These are phyloP conservation scores for Teratosphaeria destructans DNA, from an alignment of 2,329 filamentous ascomycete species.

Conservation along the genomic window DNA sequence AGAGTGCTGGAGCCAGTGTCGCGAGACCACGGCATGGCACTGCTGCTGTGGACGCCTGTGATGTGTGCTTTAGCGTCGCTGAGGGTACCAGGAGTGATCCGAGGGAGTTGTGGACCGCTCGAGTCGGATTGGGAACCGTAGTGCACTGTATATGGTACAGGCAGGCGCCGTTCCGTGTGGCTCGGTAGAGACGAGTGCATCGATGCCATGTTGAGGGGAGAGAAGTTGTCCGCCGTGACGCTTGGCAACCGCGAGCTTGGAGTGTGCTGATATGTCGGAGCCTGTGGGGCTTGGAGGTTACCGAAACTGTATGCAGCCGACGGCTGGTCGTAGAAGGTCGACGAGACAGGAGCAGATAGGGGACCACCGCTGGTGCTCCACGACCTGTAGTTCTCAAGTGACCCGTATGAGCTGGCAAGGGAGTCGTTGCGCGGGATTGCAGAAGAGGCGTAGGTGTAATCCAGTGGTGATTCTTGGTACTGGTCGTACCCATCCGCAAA, in stretches of 20 bases:
- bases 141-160: conserved; percentile 17
- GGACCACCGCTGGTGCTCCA: conserved; percentile 16
- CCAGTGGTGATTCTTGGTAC: conserved; percentile 20
- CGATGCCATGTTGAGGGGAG: conserved; percentile 25
- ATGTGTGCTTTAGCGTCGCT: conserved; percentile 13
- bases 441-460: conserved; percentile 18
- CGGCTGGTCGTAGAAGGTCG: conserved; percentile 12
- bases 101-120: not conserved
- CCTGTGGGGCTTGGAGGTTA: conserved; percentile 13
- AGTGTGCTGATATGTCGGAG: conserved; percentile 9
- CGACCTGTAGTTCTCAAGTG: conserved; percentile 17
- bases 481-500: conserved; percentile 18
- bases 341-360: conserved; percentile 15
- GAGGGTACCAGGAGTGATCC: not conserved
- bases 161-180: conserved; percentile 23
- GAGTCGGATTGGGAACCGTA: conserved; percentile 1
- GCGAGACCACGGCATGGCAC: conserved; percentile 20
- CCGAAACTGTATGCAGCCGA: conserved; percentile 19
- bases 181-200: conserved; percentile 24
- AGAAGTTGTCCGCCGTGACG: conserved; percentile 18
- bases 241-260: conserved; percentile 15
- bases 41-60: conserved; percentile 20
- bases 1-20: conserved; percentile 5
- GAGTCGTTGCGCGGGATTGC: conserved; percentile 16
- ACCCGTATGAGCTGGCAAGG: conserved; percentile 14